Percentiles rank a stretch among this genome's conserved stretches.
Evolutionary conservation across 2,329 filamentous ascomycete genomes (phyloP).

Genomic region (Hymenoscyphus repandus): DNA sequence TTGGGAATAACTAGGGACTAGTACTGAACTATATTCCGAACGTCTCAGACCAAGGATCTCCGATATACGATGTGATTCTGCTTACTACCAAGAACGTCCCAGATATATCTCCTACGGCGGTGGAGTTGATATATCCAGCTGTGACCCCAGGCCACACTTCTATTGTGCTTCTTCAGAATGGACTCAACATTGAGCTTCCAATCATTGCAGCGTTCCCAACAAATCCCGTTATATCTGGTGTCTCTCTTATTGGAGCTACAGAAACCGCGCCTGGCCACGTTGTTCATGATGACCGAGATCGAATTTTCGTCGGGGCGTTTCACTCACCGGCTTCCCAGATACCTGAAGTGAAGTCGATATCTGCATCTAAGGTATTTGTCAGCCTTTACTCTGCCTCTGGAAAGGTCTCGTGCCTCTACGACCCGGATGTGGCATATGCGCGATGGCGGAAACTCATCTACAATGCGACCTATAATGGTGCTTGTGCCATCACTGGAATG

Average conservation of each 20-base stretch:
- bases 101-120: conserved; percentile 32
- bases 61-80: conserved; percentile 23
- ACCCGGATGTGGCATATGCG: conserved; percentile 19
- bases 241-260: conserved; percentile 23
- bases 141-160: conserved; percentile 22
- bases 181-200: conserved; percentile 26
- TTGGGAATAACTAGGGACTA: not conserved
- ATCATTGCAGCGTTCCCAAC: conserved; percentile 20
- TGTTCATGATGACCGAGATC: conserved; percentile 22
- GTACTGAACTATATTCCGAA: conserved; percentile 8
- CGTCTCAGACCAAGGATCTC: conserved; percentile 2
- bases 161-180: conserved; percentile 26
- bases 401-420: conserved; percentile 18
- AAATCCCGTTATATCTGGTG: conserved; percentile 23
- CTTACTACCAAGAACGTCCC: conserved; percentile 26
- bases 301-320: conserved; percentile 21
- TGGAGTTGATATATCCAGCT: conserved; percentile 21
- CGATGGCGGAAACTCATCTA: conserved; percentile 27
- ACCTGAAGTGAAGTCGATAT: conserved; percentile 3
- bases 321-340: conserved; percentile 13
- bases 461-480: conserved; percentile 24
- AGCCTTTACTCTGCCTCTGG: conserved; percentile 21
- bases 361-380: conserved; percentile 19
- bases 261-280: conserved; percentile 19
- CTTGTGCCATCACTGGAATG: conserved; percentile 22